These are phyloP conservation scores for Mycena vulgaris DNA, from an alignment of 768 basidiomycete genomes.

Conservation along the genomic window DNA sequence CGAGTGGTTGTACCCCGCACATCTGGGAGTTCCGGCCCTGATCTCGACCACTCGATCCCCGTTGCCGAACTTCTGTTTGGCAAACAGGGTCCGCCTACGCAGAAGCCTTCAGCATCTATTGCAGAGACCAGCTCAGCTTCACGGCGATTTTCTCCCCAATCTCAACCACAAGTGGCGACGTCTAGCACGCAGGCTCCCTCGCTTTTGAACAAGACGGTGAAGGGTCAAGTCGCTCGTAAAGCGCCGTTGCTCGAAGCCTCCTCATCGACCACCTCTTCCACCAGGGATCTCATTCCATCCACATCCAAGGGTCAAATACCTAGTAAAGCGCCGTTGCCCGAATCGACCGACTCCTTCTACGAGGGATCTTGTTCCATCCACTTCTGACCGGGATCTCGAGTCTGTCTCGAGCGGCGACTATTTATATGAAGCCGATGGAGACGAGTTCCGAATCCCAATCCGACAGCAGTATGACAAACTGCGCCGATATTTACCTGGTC, in stretches of 20 bases:
- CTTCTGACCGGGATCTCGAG: not conserved
- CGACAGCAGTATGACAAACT: constrained; percentile 52
- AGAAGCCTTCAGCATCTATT: not conserved
- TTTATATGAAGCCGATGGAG: constrained; percentile 29
- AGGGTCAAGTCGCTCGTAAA: not conserved
- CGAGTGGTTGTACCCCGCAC: not conserved
- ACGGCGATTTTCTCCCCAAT: not conserved
- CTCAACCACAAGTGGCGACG: not conserved
- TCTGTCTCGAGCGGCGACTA: not conserved
- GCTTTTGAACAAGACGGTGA: not conserved
- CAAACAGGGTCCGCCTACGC: constrained; percentile 22
- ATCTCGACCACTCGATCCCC: constrained; percentile 3
- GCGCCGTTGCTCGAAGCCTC: not conserved
- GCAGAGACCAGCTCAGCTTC: not conserved
- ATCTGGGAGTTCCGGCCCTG: not conserved
- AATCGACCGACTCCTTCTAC: not conserved
- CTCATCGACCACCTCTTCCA: not conserved
- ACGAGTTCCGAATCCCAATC: constrained; percentile 37
- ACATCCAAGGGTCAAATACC: not conserved
- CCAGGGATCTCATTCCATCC: too few species aligned
- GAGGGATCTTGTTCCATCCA: not conserved
- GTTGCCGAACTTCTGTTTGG: constrained; percentile 31
- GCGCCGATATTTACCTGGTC: constrained; percentile 52
- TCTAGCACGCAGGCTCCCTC: not conserved
- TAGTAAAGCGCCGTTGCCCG: too few species aligned